A percentile compares a stretch with the other conserved stretches of the same genome.
phyloP scores from a whole-genome alignment of 2,329 filamentous ascomycete genomes.

The Blumeria hordei region DNA sequence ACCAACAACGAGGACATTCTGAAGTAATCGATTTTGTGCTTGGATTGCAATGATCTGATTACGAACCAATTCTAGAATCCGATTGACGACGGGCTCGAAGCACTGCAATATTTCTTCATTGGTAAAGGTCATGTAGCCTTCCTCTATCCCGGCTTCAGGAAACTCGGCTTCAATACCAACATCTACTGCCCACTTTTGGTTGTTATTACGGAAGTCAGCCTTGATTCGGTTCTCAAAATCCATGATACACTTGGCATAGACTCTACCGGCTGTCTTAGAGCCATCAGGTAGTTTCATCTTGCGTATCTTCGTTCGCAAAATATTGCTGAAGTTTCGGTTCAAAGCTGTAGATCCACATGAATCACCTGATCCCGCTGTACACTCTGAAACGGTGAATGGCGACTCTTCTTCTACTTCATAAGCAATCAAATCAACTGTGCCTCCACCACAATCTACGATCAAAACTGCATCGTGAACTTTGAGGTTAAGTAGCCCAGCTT shows the following conservation, averaged over 20 bases:
- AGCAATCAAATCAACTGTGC: conserved; percentile 94
- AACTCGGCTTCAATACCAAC: conserved; percentile 97
- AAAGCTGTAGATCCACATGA: conserved; percentile 95
- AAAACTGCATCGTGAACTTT: conserved; percentile 97
- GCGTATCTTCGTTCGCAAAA: conserved; percentile 85
- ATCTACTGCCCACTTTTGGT: conserved; percentile 96
- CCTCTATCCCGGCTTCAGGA: conserved; percentile 90
- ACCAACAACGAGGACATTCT: conserved; percentile 93
- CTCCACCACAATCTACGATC: conserved; percentile 95
- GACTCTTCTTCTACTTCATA: conserved; percentile 97
- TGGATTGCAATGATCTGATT: conserved; percentile 99
- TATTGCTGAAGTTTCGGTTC: conserved; percentile 96
- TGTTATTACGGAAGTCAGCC: conserved; percentile 96
- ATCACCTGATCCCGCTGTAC: conserved; percentile 89
- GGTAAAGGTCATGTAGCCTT: conserved; percentile 98
- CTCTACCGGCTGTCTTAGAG: conserved; percentile 89
- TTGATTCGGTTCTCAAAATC: conserved; percentile 99
- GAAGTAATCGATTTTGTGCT: conserved; percentile 77
- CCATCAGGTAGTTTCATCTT: conserved; percentile 98
- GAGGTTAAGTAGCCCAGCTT: conserved; percentile 82
- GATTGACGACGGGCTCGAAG: conserved; percentile 94
- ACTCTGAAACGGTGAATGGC: conserved; percentile 90
- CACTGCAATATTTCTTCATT: conserved; percentile 98
- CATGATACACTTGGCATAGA: conserved; percentile 99
- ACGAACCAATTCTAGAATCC: conserved; percentile 81